Conservation (phyloP, 2,329 filamentous ascomycete genomes). For the Lecanicillium sp. region DNA sequence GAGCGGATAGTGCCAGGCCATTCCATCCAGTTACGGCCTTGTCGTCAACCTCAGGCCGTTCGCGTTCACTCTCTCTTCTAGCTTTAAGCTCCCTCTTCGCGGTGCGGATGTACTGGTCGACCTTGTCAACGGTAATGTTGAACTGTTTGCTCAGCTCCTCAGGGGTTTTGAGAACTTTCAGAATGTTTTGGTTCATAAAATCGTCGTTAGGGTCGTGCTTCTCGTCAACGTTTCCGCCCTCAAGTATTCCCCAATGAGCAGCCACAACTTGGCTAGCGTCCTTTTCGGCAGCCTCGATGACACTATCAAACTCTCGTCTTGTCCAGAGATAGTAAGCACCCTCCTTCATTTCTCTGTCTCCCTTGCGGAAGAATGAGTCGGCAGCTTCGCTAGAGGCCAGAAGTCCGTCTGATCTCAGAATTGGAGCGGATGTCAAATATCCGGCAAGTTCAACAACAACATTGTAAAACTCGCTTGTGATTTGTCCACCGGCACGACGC, state of each 20-base stretch:
- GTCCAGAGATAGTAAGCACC: conserved; percentile 97
- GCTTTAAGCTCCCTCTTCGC: conserved; percentile 63
- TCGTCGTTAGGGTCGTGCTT: conserved; percentile 87
- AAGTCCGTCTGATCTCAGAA: conserved; percentile 63
- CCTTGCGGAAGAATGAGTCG: conserved; percentile 69
- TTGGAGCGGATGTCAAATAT: conserved; percentile 71
- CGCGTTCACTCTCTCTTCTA: conserved; percentile 67
- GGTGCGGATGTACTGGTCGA: conserved; percentile 58
- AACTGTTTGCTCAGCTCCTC: conserved; percentile 69
- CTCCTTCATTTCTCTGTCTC: conserved; percentile 76
- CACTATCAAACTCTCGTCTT: conserved; percentile 71
- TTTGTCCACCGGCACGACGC: conserved; percentile 45
- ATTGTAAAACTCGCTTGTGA: conserved; percentile 66
- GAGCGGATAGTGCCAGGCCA: conserved; percentile 74
- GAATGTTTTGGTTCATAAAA: conserved; percentile 87
- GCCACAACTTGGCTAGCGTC: conserved; percentile 69
- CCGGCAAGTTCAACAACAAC: conserved; percentile 76
- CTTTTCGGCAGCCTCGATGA: conserved; percentile 47
- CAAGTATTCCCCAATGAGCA: conserved; percentile 75
- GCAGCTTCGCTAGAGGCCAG: conserved; percentile 89
- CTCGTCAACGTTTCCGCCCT: conserved; percentile 79
- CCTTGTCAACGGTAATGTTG: conserved; percentile 62
- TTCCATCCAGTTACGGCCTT: conserved; percentile 89
- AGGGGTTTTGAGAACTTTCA: conserved; percentile 63
- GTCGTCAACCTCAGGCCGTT: conserved; percentile 73